These are phyloP conservation scores for Nakazawaea ernobii DNA, from an alignment of 805 yeast genomes.

Conservation along the genomic window DNA sequence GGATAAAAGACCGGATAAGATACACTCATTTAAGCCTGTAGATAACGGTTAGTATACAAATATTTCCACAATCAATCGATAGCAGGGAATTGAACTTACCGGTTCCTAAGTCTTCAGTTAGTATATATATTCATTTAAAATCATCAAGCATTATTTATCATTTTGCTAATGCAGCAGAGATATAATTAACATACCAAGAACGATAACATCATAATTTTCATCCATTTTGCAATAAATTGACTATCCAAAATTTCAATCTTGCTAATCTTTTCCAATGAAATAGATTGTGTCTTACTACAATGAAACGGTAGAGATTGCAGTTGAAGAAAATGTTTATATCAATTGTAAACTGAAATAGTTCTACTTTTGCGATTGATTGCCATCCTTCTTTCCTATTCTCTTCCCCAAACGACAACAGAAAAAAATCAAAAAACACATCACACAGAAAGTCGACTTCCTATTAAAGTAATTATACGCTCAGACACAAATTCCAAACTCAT, in stretches of 20 bases:
- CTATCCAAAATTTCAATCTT: too few relatives aligned
- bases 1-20: slow-evolving; percentile 85
- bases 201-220: slow-evolving; percentile 95
- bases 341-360: background rate
- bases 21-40: slow-evolving; percentile 92
- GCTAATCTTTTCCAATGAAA: too few relatives aligned
- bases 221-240: slow-evolving; percentile 49
- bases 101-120: slow-evolving; percentile 19
- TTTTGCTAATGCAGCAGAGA: too few relatives aligned
- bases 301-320: background rate
- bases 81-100: slow-evolving; percentile 16
- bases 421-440: background rate
- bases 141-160: too few relatives aligned
- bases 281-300: background rate
- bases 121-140: background rate
- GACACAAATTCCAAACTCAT: slow-evolving; percentile 20
- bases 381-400: background rate
- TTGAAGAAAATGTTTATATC: background rate
- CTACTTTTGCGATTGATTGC: background rate
- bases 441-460: background rate
- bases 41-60: background rate
- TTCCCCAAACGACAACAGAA: background rate
- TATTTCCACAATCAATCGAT: background rate
- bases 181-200: slow-evolving; percentile 55
- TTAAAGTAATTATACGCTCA: background rate